Base-by-base conservation (phyloP, 1,284 basidiomycete species). In the Wallemia mellicola region DNA sequence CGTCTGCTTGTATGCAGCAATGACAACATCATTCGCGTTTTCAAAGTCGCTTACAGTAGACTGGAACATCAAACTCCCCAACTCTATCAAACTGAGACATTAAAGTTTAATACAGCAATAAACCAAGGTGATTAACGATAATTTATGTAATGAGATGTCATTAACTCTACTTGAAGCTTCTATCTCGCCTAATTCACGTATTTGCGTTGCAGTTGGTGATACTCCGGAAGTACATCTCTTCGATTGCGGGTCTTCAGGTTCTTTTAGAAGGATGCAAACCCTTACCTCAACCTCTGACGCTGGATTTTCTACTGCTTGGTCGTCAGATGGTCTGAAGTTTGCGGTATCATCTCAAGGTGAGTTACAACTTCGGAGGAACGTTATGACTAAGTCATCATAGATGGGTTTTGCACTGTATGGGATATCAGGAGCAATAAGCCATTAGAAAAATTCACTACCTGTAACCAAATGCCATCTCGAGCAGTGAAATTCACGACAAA, bases 321-420 rank as follows among this genome's bases (percentile, higher is more conserved):
- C 80, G 2, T 71, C 78, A 0, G 80, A 85, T 63, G 83, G 85
- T 0, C 74, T 75, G 57, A 84, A 85, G 64, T 88, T 87, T 65
- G 85, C 84, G 0, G 83, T 88, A 0, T 85, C 82, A 2, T 81
- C 79, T 24, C 86, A 91, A 68, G n/a, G n/a, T n/a, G n/a, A n/a
- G n/a, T n/a, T n/a, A n/a, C n/a, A n/a, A n/a, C n/a, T n/a, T n/a
- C n/a, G n/a, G n/a, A n/a, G n/a, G n/a, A n/a, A n/a, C n/a, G n/a
- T n/a, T n/a, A n/a, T n/a, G n/a, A n/a, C n/a, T n/a, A n/a, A n/a
- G n/a, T n/a, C n/a, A n/a, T n/a, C n/a, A n/a, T n/a, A n/a, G 85
- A 88, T 66, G 87, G 86, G 15, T 75, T 80, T 15, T 79, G 88
- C 1, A 80, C 79, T 1, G 67, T 72, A 15, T 73, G 70, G 68